Percentiles rank a stretch among this genome's conserved stretches.
phyloP scores from a whole-genome alignment of 2,329 filamentous ascomycete genomes.

The Plenodomus tracheiphilus region DNA sequence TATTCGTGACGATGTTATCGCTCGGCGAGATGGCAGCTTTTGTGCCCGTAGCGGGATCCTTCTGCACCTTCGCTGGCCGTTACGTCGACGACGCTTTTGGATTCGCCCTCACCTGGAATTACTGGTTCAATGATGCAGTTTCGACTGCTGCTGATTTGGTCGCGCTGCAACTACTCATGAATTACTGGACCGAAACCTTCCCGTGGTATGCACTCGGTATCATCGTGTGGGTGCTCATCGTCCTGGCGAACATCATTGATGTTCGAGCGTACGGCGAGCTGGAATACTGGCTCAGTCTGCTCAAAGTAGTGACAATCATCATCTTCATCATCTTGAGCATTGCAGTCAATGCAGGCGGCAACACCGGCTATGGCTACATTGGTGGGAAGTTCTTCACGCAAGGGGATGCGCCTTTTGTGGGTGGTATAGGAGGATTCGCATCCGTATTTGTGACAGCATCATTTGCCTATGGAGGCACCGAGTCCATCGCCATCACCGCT shows the following conservation, averaged over 20 bases:
- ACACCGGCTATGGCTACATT: conserved; percentile 26
- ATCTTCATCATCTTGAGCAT: conserved; percentile 41
- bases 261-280: conserved; percentile 43
- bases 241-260: conserved; percentile 42
- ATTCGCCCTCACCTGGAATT: conserved; percentile 37
- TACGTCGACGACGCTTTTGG: conserved; percentile 66
- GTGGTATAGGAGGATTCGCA: conserved; percentile 57
- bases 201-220: conserved; percentile 35
- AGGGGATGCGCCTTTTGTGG: conserved; percentile 58
- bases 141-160: conserved; percentile 42
- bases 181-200: conserved; percentile 43
- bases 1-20: conserved; percentile 42
- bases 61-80: conserved; percentile 38
- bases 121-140: conserved; percentile 38
- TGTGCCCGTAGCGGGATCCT: conserved; percentile 40
- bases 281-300: conserved; percentile 40
- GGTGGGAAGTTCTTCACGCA: conserved; percentile 70
- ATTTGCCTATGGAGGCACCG: conserved; percentile 74
- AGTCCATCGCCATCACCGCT: conserved; percentile 75
- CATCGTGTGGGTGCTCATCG: conserved; percentile 39
- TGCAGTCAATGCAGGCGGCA: conserved; percentile 33
- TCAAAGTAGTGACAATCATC: conserved; percentile 41
- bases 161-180: conserved; percentile 37
- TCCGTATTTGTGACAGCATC: conserved; percentile 75
- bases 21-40: conserved; percentile 45